phyloP scores from a whole-genome alignment of 441 rosid genomes.

The Populus hybrid region DNA sequence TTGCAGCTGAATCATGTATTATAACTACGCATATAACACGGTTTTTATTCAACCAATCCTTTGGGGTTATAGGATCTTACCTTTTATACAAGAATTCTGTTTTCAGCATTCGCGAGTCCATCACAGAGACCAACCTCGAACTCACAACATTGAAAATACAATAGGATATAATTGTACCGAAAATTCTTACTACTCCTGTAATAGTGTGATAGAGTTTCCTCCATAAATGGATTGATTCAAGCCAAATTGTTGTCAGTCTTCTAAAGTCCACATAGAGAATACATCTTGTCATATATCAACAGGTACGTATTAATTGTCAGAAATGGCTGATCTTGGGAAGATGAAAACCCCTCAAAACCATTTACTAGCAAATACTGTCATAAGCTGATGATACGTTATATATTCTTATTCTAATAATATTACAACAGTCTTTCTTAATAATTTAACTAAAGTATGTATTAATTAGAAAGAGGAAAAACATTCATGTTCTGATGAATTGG shows the following conservation, averaged over 20 bases:
- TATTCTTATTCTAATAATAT: background rate
- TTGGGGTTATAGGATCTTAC: background rate
- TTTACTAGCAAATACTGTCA: background rate
- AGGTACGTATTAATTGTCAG: background rate
- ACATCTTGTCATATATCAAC: background rate
- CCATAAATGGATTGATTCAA: background rate
- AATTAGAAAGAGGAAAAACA: constrained; percentile 62
- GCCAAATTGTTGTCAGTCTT: background rate
- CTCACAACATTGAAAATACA: background rate
- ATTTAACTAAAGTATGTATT: background rate
- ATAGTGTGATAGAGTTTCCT: background rate
- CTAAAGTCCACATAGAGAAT: background rate
- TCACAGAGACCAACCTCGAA: background rate
- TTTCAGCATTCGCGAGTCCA: background rate
- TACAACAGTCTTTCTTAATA: background rate
- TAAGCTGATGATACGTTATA: background rate
- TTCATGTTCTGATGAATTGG: constrained; percentile 81
- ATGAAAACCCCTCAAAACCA: background rate
- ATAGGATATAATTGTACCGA: background rate
- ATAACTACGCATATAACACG: no score
- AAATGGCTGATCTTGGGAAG: background rate
- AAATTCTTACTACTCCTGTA: background rate
- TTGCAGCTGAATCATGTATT: no score
- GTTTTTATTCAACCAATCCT: no score
- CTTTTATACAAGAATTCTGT: background rate